A percentile compares a stretch with the other conserved stretches of the same genome.
These are phyloP conservation scores for Sporisorium exsertum DNA, from an alignment of 1,284 basidiomycete genomes.

Conservation along the genomic window DNA sequence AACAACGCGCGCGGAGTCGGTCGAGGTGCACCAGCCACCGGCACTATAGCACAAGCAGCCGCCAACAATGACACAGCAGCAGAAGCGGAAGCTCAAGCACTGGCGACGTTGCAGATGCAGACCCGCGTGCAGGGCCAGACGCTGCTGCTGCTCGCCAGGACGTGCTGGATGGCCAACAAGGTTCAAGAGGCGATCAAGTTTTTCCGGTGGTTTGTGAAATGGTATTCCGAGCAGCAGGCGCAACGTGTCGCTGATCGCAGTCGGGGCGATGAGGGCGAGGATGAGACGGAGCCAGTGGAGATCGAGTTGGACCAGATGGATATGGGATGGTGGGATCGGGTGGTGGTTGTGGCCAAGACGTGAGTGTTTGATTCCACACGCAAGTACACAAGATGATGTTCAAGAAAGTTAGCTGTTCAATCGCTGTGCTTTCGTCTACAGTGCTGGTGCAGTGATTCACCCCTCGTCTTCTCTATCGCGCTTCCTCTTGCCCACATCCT, in stretches of 20 bases:
- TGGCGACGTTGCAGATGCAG: constrained; percentile 12
- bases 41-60: not conserved
- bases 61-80: not conserved
- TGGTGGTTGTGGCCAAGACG: constrained; percentile 21
- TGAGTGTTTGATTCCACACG: not conserved
- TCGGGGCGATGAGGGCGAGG: not conserved
- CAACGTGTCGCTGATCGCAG: not conserved
- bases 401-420: no score
- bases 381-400: no score
- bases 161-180: constrained; percentile 34
- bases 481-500: constrained; percentile 36
- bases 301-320: constrained; percentile 23
- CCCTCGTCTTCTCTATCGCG: constrained; percentile 46
- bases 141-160: constrained; percentile 31
- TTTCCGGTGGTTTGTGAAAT: constrained; percentile 35
- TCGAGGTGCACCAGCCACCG: not conserved
- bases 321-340: constrained; percentile 39
- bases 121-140: constrained; percentile 36
- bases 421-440: not conserved
- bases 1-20: constrained; percentile 3
- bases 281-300: not conserved
- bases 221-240: constrained; percentile 37
- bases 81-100: not conserved
- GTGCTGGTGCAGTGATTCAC: not conserved
- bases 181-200: constrained; percentile 36